Evolutionary conservation across 495 filamentous ascomycete species (phyloP).

Genomic region (Usnea hakonensis): DNA sequence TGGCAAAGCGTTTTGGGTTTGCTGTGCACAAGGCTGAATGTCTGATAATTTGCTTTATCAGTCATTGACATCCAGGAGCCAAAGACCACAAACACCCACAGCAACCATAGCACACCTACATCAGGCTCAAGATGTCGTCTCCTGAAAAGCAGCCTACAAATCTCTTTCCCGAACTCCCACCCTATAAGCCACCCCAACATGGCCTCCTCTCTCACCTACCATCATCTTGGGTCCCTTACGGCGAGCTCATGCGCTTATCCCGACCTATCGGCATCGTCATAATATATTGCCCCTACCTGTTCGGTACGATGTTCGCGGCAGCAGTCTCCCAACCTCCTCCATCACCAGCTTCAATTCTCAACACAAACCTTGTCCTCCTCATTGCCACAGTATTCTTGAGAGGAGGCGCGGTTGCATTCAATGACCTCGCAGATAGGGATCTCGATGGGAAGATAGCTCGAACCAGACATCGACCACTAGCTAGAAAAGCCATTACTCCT

Average conservation of each 20-base stretch:
- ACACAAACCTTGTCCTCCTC: not conserved
- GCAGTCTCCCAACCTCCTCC: not conserved
- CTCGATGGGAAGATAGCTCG: constrained; percentile 1
- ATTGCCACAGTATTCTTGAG: not conserved
- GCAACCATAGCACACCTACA: too few relatives aligned
- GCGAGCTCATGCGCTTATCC: not conserved
- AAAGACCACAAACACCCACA: too few relatives aligned
- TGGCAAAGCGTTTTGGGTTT: too few relatives aligned
- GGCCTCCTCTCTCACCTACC: not conserved
- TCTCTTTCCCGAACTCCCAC: not conserved
- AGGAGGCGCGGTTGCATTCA: not conserved
- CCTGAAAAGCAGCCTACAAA: not conserved
- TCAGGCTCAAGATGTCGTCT: not conserved
- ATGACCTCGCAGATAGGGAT: not conserved
- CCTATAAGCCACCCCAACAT: not conserved
- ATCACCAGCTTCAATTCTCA: not conserved
- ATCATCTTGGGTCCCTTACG: not conserved
- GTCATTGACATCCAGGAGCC: too few relatives aligned
- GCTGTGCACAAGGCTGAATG: too few relatives aligned
- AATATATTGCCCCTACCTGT: not conserved
- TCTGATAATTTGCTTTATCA: too few relatives aligned
- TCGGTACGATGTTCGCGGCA: not conserved
- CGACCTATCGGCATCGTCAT: not conserved
- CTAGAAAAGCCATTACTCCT: not conserved
- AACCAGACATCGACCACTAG: not conserved